Evolutionary conservation across 164 flowering plant species (phyloP), one percentile per base, ranked within the genome.

Genomic region (Kingdonia uniflora): DNA sequence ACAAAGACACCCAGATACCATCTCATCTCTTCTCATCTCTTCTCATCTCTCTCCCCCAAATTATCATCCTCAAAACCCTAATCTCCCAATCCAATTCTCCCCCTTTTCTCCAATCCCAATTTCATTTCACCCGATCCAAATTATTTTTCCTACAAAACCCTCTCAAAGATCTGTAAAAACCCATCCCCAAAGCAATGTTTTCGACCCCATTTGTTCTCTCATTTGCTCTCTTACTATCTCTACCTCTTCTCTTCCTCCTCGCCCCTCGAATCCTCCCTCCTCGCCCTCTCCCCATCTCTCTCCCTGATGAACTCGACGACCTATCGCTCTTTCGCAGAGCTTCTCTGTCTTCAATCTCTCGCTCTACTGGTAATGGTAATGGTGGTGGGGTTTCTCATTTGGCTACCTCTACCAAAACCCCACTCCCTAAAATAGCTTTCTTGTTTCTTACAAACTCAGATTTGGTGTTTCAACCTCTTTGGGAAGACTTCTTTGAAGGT

Each of bases 391-490:
- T 29, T 8, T 29, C 35, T 29, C 35, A 29, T 29, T 29, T 29
- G 35, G 35, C 8, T 3, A 29, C 8, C 35, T 29, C 35, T 8
- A 51, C 71, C 58, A 26, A 73, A 12, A 65, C 58, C 19, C 65
- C 69, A 1, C 63, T 54, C 4, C 80, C 80, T 58, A 86, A 88
- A 55, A 82, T 88, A 70, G 95, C 99, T 19, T 85, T 87, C 66
- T 68, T 87, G 23, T 91, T 85, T 68, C 84, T 87, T 63, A 91
- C 91, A 45, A 87, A 87, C 69, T 62, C 96, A 51, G 81, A 76
- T 61, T 85, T 87, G 63, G 55, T 59, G 44, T 85, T 89, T 60
- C 57, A 83, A 29, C 96, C 99, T 0, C 54, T 94, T 6, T 94
- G 99, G 99, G 68, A 76, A 6, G 64, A 52, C 1, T 94, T 88